phyloP scores from a whole-genome alignment of 78 protist species.

The Planoprotostelium fungivorum region DNA sequence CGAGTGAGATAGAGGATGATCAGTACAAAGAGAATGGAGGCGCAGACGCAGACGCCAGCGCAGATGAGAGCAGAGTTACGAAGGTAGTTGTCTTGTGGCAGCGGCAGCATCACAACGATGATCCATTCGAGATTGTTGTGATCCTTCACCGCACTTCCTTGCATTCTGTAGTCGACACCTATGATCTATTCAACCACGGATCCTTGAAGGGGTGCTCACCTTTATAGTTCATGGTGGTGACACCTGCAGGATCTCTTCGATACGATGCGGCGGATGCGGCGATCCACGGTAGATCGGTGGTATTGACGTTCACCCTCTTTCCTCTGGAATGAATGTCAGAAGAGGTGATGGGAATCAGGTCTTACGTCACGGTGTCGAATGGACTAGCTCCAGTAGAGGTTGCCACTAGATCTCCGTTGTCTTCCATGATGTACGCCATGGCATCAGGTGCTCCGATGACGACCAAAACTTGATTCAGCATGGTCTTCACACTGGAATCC shows the following conservation, averaged over 20 bases:
- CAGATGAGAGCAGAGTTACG: background rate
- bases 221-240: background rate
- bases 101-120: background rate
- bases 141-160: background rate
- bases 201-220: background rate
- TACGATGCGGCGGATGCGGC: background rate
- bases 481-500: background rate
- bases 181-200: no score
- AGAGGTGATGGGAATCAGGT: no score
- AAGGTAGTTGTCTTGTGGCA: background rate
- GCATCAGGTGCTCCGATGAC: background rate
- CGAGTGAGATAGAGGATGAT: background rate
- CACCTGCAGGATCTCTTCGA: background rate
- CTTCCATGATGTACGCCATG: background rate
- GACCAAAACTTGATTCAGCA: background rate
- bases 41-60: background rate
- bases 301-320: no score
- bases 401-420: background rate
- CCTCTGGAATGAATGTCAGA: background rate
- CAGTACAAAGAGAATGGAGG: background rate
- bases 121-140: background rate
- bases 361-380: background rate
- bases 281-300: no score
- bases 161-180: background rate
- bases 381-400: background rate